phyloP scores from a whole-genome alignment of 2,329 filamentous ascomycete species.

The Calonectria ilicicola region DNA sequence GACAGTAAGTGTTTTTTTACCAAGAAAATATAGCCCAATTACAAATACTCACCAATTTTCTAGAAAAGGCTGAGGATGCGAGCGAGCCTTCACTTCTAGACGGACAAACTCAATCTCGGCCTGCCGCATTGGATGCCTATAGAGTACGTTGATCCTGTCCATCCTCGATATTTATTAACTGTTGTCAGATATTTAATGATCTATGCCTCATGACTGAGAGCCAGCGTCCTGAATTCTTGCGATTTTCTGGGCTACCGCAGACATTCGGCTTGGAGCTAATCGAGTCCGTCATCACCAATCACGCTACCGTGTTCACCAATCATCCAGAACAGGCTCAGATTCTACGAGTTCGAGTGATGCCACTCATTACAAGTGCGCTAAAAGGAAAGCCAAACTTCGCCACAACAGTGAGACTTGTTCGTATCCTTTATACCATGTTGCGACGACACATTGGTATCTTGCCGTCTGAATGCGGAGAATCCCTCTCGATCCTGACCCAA shows the following conservation, averaged over 20 bases:
- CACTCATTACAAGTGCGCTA: constrained; percentile 81
- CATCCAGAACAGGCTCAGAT: constrained; percentile 87
- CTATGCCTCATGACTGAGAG: constrained; percentile 89
- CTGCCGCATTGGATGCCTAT: constrained; percentile 88
- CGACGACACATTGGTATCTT: constrained; percentile 82
- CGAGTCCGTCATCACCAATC: constrained; percentile 88
- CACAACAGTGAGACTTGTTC: constrained; percentile 82
- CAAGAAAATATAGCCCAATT: neutral
- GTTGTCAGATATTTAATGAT: constrained; percentile 82
- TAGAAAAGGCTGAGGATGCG: constrained; percentile 63
- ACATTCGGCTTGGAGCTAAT: constrained; percentile 92
- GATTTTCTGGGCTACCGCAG: constrained; percentile 81
- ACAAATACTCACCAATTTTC: constrained; percentile 28
- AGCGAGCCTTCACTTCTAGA: constrained; percentile 77
- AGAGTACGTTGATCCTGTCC: constrained; percentile 59
- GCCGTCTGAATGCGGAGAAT: constrained; percentile 83
- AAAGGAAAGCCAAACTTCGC: constrained; percentile 85
- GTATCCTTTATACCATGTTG: constrained; percentile 86
- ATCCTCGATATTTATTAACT: constrained; percentile 20
- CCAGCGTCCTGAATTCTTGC: constrained; percentile 84
- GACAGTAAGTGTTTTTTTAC: constrained; percentile 75
- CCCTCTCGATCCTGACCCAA: constrained; percentile 84
- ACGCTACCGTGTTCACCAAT: constrained; percentile 80
- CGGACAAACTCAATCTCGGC: constrained; percentile 73
- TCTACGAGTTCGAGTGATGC: constrained; percentile 82